Conservation (phyloP, 257 asterid genomes). For the Scutellaria minor region DNA sequence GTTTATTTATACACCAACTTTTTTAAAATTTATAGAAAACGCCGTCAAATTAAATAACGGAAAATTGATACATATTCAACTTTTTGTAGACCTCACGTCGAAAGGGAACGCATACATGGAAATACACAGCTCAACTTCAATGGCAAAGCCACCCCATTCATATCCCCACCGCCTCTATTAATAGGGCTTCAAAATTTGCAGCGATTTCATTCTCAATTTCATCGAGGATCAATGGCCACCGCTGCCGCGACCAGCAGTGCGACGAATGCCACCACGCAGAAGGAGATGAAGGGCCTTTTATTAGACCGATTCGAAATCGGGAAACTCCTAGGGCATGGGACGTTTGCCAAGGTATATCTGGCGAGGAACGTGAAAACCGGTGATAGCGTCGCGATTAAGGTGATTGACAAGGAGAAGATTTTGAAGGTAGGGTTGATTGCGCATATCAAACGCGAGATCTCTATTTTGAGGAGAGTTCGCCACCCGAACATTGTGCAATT, state of each 20-base stretch:
- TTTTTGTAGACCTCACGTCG: slow-evolving; percentile 38
- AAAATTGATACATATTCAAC: neutral
- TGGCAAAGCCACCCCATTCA: slow-evolving; percentile 28
- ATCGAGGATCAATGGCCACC: slow-evolving; percentile 42
- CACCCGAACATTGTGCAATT: slow-evolving; percentile 92
- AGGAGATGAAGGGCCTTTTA: slow-evolving; percentile 58
- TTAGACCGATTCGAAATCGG: slow-evolving; percentile 78
- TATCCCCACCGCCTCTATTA: slow-evolving; percentile 28
- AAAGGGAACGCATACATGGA: slow-evolving; percentile 11
- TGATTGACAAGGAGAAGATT: slow-evolving; percentile 87
- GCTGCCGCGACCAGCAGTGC: slow-evolving; percentile 23
- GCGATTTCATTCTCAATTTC: neutral
- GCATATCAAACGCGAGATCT: slow-evolving; percentile 93
- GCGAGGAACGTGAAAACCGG: slow-evolving; percentile 76
- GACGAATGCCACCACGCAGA: slow-evolving; percentile 38
- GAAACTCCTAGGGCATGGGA: slow-evolving; percentile 82
- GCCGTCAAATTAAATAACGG: slow-evolving; percentile 27
- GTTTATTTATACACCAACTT: neutral
- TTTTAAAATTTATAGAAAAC: neutral
- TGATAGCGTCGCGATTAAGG: slow-evolving; percentile 82
- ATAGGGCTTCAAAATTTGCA: neutral
- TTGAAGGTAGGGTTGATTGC: slow-evolving; percentile 72
- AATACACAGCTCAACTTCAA: slow-evolving; percentile 32
- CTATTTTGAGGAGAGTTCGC: slow-evolving; percentile 84
- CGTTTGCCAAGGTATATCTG: slow-evolving; percentile 88